Base-by-base conservation (phyloP, 2,329 filamentous ascomycete genomes). In the Botrytis galanthina region DNA sequence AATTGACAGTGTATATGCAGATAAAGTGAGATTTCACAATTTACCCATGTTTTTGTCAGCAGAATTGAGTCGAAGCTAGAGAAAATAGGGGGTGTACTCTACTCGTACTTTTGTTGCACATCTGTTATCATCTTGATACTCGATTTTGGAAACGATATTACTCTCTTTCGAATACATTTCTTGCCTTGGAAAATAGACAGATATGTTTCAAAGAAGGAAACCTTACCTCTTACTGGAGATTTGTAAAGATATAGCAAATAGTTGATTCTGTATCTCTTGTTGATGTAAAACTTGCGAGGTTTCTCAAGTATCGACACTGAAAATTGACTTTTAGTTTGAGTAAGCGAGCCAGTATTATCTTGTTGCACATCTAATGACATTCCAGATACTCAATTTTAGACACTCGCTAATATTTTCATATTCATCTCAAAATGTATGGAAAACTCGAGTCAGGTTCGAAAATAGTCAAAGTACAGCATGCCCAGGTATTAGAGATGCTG, bases 181-280 rank as follows among this genome's bases (percentile, higher is more conserved):
- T 29, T 16, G n/a, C n/a, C 7, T 29, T 1, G 6, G 18, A 9
- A 29, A 57, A 18, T 29, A 0, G 9, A 29, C 3, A 54, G 6
- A 16, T 3, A 29, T 29, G 14, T 18, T 29, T 18, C 18, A 18
- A 29, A 54, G n/a, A 57, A 18, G 51, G 3, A 57, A 1, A 29
- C 0, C 0, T 57, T 9, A 1, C 1, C 1, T 1, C 0, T 18
- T 3, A 6, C 3, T 6, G 9, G 14, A 18, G 3, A 18, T 8
- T 18, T 7, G 18, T 3, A 57, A 9, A 57, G 6, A 57, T 18
- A 29, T 29, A 57, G 14, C 7, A 0, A 32, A 1, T 29, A 0
- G n/a, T 0, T 57, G 14, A 29, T 57, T 29, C 12, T 57, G 1
- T 57, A 29, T 32, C 1, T 29, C n/a, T 18, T 18, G 51, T 57